These are phyloP conservation scores for Fusarium anguioides DNA, from an alignment of 2,329 filamentous ascomycete genomes.

Conservation along the genomic window DNA sequence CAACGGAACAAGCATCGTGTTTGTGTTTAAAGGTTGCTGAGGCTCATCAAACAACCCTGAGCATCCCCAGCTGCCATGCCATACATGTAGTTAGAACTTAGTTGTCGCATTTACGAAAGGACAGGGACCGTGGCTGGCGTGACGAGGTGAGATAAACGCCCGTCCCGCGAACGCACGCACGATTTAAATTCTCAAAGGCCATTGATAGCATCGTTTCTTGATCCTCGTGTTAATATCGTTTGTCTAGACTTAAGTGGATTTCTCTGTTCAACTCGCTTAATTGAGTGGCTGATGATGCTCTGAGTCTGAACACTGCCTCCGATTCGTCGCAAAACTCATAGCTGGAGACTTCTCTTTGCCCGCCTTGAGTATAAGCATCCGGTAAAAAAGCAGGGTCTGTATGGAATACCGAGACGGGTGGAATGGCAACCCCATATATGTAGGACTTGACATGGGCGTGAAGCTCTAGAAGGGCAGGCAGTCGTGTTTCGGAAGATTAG, in stretches of 20 bases:
- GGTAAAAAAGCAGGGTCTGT: constrained; percentile 27
- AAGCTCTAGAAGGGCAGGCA: constrained; percentile 33
- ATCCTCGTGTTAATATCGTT: not conserved
- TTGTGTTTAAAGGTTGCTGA: constrained; percentile 16
- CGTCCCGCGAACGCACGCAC: constrained; percentile 14
- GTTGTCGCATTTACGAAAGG: constrained; percentile 3
- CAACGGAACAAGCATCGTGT: constrained; percentile 16
- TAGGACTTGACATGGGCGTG: constrained; percentile 19
- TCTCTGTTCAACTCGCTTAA: constrained; percentile 7
- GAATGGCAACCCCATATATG: constrained; percentile 19
- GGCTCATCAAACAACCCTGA: constrained; percentile 26
- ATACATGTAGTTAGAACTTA: constrained; percentile 16
- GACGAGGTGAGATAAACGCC: constrained; percentile 31
- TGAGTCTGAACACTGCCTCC: not conserved
- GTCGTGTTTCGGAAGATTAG: constrained; percentile 42
- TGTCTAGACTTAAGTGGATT: not conserved
- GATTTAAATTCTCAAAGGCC: not conserved
- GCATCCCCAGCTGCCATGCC: constrained; percentile 28
- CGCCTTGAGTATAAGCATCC: constrained; percentile 14
- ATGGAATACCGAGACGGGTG: constrained; percentile 30
- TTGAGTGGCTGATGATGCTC: constrained; percentile 9
- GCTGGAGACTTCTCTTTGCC: constrained; percentile 21
- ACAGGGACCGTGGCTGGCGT: constrained; percentile 29
- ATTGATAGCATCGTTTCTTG: not conserved
- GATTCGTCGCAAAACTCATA: constrained; percentile 6